These are phyloP conservation scores for Cryphonectria nitschkei DNA, from an alignment of 2,329 filamentous ascomycete species.

Conservation along the genomic window DNA sequence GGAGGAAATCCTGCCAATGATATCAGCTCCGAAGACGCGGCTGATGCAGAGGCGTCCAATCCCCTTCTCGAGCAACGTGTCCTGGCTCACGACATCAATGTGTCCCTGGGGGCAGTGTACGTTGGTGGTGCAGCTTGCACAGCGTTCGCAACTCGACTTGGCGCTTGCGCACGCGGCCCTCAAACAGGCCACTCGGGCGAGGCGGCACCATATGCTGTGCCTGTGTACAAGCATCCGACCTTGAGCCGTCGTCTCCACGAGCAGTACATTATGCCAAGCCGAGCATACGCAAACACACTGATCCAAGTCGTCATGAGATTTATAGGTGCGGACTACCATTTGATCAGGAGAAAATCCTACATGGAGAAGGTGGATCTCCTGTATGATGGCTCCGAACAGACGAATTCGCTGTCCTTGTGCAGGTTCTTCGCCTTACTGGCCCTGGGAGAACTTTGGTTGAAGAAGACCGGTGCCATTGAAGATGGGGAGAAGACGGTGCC, in stretches of 20 bases:
- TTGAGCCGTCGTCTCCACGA: slow-evolving; percentile 25
- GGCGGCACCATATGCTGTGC: slow-evolving; percentile 24
- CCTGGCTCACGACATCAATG: slow-evolving; percentile 25
- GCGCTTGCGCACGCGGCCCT: slow-evolving; percentile 8
- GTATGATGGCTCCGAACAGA: slow-evolving; percentile 34
- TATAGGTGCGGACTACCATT: slow-evolving; percentile 41
- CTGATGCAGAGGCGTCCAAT: slow-evolving; percentile 27
- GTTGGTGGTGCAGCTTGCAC: slow-evolving; percentile 31
- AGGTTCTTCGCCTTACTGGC: slow-evolving; percentile 30
- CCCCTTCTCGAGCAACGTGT: slow-evolving; percentile 31
- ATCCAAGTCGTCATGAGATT: slow-evolving; percentile 43
- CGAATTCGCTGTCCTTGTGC: slow-evolving; percentile 24
- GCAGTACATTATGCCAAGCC: slow-evolving; percentile 38
- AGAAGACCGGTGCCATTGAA: slow-evolving; percentile 21
- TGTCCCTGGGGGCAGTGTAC: slow-evolving; percentile 27
- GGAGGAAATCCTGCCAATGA: neutral
- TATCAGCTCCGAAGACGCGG: slow-evolving; percentile 29
- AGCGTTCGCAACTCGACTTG: slow-evolving; percentile 29
- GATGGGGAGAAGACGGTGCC: slow-evolving; percentile 38
- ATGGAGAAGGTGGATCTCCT: slow-evolving; percentile 38
- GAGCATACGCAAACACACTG: slow-evolving; percentile 41
- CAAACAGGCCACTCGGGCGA: neutral
- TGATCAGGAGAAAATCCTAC: slow-evolving; percentile 40
- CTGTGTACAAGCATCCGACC: slow-evolving; percentile 29
- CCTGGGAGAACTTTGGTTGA: slow-evolving; percentile 31